Evolutionary conservation across 768 basidiomycete species (phyloP).

Genomic region (Dictyophora rubrovolvata): DNA sequence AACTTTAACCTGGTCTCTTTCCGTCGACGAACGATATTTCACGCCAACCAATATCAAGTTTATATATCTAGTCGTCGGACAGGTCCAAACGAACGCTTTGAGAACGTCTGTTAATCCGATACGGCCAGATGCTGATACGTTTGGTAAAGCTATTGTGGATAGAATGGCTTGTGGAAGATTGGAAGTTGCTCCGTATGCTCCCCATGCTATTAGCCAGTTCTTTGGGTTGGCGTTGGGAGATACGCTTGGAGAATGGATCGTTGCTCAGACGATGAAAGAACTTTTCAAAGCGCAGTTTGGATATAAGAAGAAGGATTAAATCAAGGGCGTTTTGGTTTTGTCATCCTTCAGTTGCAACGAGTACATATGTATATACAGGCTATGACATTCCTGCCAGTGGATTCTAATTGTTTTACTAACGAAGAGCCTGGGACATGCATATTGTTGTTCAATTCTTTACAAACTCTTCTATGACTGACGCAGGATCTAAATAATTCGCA

Average conservation of each 20-base stretch:
- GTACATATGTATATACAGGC: no score
- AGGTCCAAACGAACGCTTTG: background rate
- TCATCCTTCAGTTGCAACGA: background rate
- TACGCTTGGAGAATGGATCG: background rate
- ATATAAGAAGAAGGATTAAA: background rate
- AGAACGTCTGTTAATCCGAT: background rate
- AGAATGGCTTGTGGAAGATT: background rate
- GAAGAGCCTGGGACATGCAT: no score
- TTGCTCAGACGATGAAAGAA: constrained; percentile 3
- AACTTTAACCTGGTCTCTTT: background rate
- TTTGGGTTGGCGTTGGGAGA: background rate
- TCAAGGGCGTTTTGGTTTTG: no score
- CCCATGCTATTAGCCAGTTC: constrained; percentile 5
- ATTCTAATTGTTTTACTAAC: no score
- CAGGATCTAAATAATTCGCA: background rate
- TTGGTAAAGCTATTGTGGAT: constrained; percentile 2
- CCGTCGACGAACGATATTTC: constrained; percentile 10
- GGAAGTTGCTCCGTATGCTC: background rate
- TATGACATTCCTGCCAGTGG: no score
- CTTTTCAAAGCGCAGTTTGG: background rate
- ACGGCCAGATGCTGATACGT: constrained; percentile 1
- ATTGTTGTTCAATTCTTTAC: background rate
- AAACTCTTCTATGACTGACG: background rate
- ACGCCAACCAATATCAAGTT: background rate
- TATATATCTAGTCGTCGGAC: constrained; percentile 4